phyloP scores from a whole-genome alignment of 148 eudicot genomes.

The Vaccinium darrowii region DNA sequence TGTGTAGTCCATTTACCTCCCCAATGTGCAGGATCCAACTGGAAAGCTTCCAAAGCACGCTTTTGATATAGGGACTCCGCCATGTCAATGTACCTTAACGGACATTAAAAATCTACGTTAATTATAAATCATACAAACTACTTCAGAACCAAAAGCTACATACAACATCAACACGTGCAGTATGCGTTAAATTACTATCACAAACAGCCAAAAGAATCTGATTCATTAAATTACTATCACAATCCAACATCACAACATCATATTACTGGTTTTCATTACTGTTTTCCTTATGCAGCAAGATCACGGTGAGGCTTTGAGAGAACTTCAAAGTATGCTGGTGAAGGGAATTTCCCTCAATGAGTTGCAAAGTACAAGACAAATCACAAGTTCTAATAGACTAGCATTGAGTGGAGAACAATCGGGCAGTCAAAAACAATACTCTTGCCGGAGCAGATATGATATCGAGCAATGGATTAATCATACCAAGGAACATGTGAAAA shows the following conservation, averaged over 20 bases:
- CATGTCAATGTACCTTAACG: constrained; percentile 85
- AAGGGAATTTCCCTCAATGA: constrained; percentile 13
- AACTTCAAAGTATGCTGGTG: neutral
- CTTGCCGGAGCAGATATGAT: neutral
- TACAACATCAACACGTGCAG: neutral
- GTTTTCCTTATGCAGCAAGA: constrained; percentile 8
- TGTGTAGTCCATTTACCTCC: constrained; percentile 58
- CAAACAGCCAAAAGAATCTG: neutral
- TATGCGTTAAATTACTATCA: neutral
- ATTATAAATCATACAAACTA: too few relatives aligned
- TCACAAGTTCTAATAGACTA: neutral
- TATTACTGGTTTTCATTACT: neutral
- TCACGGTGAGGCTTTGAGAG: constrained; percentile 10
- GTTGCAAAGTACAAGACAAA: neutral
- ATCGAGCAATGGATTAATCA: neutral
- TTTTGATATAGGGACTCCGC: constrained; percentile 93
- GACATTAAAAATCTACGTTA: neutral
- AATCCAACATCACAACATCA: neutral
- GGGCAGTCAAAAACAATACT: constrained; percentile 2
- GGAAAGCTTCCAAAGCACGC: constrained; percentile 93
- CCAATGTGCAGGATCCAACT: constrained; percentile 97
- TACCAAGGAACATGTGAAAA: neutral
- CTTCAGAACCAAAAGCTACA: neutral
- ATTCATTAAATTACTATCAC: too few relatives aligned
- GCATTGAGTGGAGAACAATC: neutral